These are phyloP conservation scores for Lojkania enalia DNA, from an alignment of 2,329 filamentous ascomycete species.

Conservation along the genomic window DNA sequence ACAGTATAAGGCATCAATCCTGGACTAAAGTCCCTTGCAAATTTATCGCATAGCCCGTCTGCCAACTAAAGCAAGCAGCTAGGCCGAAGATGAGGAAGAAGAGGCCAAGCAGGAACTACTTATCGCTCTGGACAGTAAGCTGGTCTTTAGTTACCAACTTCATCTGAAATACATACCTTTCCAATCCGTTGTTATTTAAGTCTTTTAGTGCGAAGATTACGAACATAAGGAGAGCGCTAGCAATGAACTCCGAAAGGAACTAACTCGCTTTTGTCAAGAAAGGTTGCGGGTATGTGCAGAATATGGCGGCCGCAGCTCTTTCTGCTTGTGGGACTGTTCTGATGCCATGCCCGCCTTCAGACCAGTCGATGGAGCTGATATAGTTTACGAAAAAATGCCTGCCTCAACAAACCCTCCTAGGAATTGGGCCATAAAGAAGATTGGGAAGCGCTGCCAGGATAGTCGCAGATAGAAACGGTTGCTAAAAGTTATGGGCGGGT, in stretches of 20 bases:
- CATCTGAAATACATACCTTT: conserved; percentile 23
- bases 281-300: conserved; percentile 70
- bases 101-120: conserved; percentile 58
- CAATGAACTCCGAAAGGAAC: conserved; percentile 74
- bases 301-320: conserved; percentile 69
- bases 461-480: conserved; percentile 70
- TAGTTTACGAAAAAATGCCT: conserved; percentile 51
- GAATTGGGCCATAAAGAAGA: conserved; percentile 68
- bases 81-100: conserved; percentile 77
- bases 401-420: conserved; percentile 67
- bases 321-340: conserved; percentile 62
- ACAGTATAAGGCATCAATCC: conserved; percentile 67
- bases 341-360: conserved; percentile 63
- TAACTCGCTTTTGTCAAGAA: conserved; percentile 69
- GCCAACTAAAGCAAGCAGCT: conserved; percentile 73
- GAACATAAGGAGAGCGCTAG: conserved; percentile 69
- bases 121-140: conserved; percentile 27
- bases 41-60: conserved; percentile 78
- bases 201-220: conserved; percentile 71
- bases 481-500: conserved; percentile 68
- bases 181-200: conserved; percentile 46
- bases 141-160: conserved; percentile 3
- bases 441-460: conserved; percentile 69
- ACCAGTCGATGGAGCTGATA: conserved; percentile 62
- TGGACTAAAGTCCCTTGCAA: conserved; percentile 73